phyloP scores from a whole-genome alignment of 768 basidiomycete species.

The Terana coerulea region DNA sequence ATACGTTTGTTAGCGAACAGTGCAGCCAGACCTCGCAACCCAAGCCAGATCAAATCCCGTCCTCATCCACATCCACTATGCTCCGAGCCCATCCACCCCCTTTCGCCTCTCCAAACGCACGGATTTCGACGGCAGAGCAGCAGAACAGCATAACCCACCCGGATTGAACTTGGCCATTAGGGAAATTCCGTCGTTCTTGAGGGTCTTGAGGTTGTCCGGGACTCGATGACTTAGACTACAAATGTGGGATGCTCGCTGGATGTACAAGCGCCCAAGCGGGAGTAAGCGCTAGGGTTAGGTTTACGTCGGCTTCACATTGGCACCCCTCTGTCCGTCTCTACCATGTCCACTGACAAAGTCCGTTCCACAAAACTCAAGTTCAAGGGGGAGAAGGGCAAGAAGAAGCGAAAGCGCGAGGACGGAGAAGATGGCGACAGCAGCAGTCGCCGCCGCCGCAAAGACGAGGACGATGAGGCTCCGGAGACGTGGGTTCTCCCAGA shows the following conservation, averaged over 20 bases:
- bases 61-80: conserved; percentile 38
- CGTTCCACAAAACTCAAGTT: conserved; percentile 80
- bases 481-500: conserved; percentile 82
- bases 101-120: conserved; percentile 28
- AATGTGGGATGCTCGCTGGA: neutral
- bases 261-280: conserved; percentile 1
- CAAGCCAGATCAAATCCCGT: neutral
- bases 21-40: conserved; percentile 13
- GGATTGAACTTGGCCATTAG: conserved; percentile 63
- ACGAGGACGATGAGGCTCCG: conserved; percentile 58
- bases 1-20: conserved; percentile 25
- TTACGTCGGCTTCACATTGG: neutral
- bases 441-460: conserved; percentile 42
- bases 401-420: conserved; percentile 71
- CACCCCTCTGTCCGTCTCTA: conserved; percentile 28
- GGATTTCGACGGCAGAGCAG: conserved; percentile 22
- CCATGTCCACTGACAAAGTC: conserved; percentile 42
- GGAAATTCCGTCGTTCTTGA: conserved; percentile 44
- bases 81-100: conserved; percentile 51
- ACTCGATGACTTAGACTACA: conserved; percentile 3
- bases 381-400: conserved; percentile 83
- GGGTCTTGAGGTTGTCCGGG: conserved; percentile 32
- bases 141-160: conserved; percentile 50
- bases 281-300: conserved; percentile 4
- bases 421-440: conserved; percentile 39